Percentiles rank a stretch among this genome's conserved stretches.
Evolutionary conservation across 2,329 filamentous ascomycete genomes (phyloP).

Genomic region (Talaromyces piceae): DNA sequence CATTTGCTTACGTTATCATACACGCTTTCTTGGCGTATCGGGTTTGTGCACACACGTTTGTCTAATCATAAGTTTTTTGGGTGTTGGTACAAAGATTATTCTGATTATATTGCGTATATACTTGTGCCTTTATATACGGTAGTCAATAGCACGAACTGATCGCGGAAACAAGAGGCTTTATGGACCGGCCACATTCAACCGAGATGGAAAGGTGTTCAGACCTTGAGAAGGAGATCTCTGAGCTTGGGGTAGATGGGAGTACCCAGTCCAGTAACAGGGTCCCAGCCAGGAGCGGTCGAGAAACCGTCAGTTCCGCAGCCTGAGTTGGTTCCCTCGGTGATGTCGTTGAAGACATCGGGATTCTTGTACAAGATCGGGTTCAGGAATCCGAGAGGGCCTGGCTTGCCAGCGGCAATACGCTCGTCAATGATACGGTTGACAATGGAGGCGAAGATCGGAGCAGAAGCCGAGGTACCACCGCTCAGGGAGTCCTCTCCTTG

Average conservation of each 20-base stretch:
- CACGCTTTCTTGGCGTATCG: neutral
- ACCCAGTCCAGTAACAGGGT: slow-evolving; percentile 25
- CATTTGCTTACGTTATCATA: neutral
- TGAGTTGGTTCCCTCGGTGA: slow-evolving; percentile 6
- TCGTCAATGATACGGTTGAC: slow-evolving; percentile 58
- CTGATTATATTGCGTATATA: neutral
- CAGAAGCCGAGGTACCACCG: slow-evolving; percentile 36
- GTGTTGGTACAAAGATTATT: neutral
- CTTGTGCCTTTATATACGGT: neutral
- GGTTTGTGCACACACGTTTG: neutral
- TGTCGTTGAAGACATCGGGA: slow-evolving; percentile 4
- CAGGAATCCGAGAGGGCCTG: slow-evolving; percentile 46
- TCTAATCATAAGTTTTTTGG: too few relatives aligned
- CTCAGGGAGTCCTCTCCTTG: neutral
- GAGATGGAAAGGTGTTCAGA: neutral
- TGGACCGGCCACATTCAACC: neutral
- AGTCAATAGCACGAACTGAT: neutral
- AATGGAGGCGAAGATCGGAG: slow-evolving; percentile 53
- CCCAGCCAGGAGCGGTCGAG: slow-evolving; percentile 18
- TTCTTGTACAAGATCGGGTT: slow-evolving; percentile 52
- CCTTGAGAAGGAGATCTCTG: neutral
- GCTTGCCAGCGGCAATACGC: slow-evolving; percentile 43
- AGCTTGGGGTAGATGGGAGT: slow-evolving; percentile 17
- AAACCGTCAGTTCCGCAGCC: slow-evolving; percentile 4
- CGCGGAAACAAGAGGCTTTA: neutral